Conservation (phyloP, 148 eudicot species). For the Hydrangea macrophylla region DNA sequence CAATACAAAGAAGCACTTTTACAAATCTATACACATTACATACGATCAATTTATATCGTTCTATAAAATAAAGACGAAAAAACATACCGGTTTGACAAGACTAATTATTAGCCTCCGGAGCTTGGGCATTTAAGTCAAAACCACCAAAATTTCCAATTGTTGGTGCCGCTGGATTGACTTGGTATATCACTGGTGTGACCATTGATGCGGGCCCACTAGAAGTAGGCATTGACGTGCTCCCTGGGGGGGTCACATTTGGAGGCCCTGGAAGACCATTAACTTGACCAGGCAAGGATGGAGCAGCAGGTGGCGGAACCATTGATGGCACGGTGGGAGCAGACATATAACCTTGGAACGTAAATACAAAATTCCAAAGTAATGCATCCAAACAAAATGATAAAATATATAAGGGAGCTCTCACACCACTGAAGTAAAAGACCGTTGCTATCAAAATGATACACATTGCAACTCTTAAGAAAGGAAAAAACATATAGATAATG, state of each 20-base stretch:
- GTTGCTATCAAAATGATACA: background rate
- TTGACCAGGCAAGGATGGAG: slow-evolving; percentile 43
- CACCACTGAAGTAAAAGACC: background rate
- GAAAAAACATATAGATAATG: too few species aligned
- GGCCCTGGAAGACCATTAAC: slow-evolving; percentile 41
- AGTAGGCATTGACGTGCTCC: slow-evolving; percentile 8
- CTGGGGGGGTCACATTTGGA: slow-evolving; percentile 37
- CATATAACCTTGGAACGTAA: slow-evolving; percentile 34
- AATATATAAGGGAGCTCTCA: background rate
- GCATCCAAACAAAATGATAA: background rate
- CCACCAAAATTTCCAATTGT: slow-evolving; percentile 17
- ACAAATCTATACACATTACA: too few species aligned
- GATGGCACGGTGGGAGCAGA: slow-evolving; percentile 40
- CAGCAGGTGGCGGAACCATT: slow-evolving; percentile 46
- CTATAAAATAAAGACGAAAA: background rate
- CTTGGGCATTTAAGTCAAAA: slow-evolving; percentile 19
- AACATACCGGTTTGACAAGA: background rate
- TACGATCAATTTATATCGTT: too few species aligned
- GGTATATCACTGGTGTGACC: slow-evolving; percentile 19
- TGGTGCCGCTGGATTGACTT: slow-evolving; percentile 18
- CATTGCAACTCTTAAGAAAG: background rate
- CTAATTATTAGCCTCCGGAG: slow-evolving; percentile 16
- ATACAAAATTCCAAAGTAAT: background rate
- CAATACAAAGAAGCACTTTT: too few species aligned
- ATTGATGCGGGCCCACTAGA: slow-evolving; percentile 16